phyloP scores from a whole-genome alignment of 1,139 yeast species.

The Hansenula sp. region DNA sequence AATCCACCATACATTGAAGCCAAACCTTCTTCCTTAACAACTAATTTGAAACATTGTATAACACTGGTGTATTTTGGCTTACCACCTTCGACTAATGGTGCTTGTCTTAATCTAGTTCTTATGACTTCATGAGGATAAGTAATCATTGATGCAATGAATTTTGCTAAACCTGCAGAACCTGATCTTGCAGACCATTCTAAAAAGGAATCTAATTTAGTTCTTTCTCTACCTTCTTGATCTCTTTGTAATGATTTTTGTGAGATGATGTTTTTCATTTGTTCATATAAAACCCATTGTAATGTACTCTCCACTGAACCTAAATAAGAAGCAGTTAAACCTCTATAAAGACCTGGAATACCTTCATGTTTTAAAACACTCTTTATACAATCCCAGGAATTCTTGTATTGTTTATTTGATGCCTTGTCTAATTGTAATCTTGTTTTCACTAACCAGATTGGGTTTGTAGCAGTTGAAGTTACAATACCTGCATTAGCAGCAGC shows the following conservation, averaged over 20 bases:
- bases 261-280: slow-evolving; percentile 81
- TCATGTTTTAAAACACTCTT: slow-evolving; percentile 66
- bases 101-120: slow-evolving; percentile 92
- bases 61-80: slow-evolving; percentile 85
- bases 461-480: slow-evolving; percentile 95
- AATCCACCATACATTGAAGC: slow-evolving; percentile 95
- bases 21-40: slow-evolving; percentile 87
- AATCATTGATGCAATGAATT: slow-evolving; percentile 83
- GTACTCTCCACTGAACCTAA: slow-evolving; percentile 93
- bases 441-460: slow-evolving; percentile 98
- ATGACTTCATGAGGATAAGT: slow-evolving; percentile 98
- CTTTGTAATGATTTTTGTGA: slow-evolving; percentile 48
- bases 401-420: slow-evolving; percentile 51
- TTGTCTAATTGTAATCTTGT: slow-evolving; percentile 91
- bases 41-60: slow-evolving; percentile 76
- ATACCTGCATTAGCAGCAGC: slow-evolving; percentile 95
- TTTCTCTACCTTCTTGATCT: slow-evolving; percentile 39
- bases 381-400: slow-evolving; percentile 83
- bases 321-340: slow-evolving; percentile 90
- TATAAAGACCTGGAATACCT: slow-evolving; percentile 76
- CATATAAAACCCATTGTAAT: slow-evolving; percentile 94
- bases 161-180: slow-evolving; percentile 97
- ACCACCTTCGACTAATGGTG: slow-evolving; percentile 74
- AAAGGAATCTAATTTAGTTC: slow-evolving; percentile 60
- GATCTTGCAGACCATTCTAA: slow-evolving; percentile 94